Evolutionary conservation across 345 rosid genomes (phyloP), one percentile per base, ranked within the genome.

Genomic region (Toxicodendron radicans): DNA sequence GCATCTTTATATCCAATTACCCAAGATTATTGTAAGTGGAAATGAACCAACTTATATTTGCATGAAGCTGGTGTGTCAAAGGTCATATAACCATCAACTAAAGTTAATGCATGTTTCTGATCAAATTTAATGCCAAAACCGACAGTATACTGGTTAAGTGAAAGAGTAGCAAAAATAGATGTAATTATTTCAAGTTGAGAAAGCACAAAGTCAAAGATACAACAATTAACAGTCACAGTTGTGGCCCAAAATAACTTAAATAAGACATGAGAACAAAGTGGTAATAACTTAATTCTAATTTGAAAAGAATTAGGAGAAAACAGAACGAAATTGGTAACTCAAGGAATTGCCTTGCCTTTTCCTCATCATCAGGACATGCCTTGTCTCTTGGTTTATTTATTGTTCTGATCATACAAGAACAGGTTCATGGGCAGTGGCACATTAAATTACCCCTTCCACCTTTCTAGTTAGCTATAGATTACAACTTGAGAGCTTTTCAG

Each of bases 401-500:
- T 27, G 65, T 63, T 43, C 61, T 21, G 49, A 73, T 63, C 67
- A 72, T 57, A 60, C 38, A 66, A 63, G 69, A 66, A 58, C 10
- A 27, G 32, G 41, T 54, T 76, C 65, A 62, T 60, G 68, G 53
- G 32, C 10, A 11, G 70, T 23, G 30, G 76, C 61, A 27, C 76
- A 66, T 73, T 13, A 7, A 52, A 21, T 61, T 64, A 76, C 79
- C 64, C 48, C 68, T 65, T 64, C 76, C 70, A 48, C 60, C 73
- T 38, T 79, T 68, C 68, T 64, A 70, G 73, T 86, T 74, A 72
- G 74, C 53, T 70, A 21, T 68, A 69, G 73, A 74, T 65, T 72
- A 83, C 77, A 79, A 67, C 56, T 65, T 59, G 48, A 64, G 38
- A 65, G 76, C 23, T 38, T 38, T 49, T 46, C 60, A 66, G 16